These are phyloP conservation scores for Corynascus novoguineensis DNA, from an alignment of 495 filamentous ascomycete species.

Conservation along the genomic window DNA sequence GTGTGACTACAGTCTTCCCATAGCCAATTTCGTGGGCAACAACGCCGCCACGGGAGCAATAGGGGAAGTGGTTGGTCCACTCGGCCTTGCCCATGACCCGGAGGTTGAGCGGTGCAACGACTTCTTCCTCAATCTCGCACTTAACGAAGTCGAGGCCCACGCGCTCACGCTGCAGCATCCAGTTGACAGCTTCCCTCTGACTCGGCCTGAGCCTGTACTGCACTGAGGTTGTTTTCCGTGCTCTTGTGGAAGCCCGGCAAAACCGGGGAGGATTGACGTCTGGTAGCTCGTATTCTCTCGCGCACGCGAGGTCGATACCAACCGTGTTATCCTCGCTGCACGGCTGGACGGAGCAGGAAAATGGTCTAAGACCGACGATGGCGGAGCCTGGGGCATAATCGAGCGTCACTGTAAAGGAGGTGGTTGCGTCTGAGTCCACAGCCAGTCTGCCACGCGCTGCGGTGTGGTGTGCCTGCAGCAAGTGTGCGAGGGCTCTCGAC, in stretches of 20 bases:
- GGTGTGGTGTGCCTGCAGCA: slow-evolving; percentile 12
- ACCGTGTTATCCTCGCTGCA: not conserved
- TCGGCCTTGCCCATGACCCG: slow-evolving; percentile 56
- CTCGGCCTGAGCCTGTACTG: slow-evolving; percentile 3
- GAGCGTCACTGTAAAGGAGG: slow-evolving; percentile 9
- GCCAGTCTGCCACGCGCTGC: not conserved
- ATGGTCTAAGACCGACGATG: not conserved
- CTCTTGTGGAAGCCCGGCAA: not conserved
- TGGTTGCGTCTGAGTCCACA: not conserved
- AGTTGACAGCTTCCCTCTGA: slow-evolving; percentile 38
- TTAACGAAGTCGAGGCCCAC: slow-evolving; percentile 49
- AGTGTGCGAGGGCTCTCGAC: slow-evolving; percentile 9
- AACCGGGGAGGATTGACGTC: not conserved
- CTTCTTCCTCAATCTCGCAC: slow-evolving; percentile 63
- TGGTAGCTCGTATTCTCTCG: not conserved
- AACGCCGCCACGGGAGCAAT: slow-evolving; percentile 57
- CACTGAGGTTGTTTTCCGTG: not conserved
- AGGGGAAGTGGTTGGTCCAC: slow-evolving; percentile 32
- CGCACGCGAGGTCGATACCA: slow-evolving; percentile 7
- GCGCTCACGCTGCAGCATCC: slow-evolving; percentile 62
- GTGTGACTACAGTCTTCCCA: slow-evolving; percentile 72
- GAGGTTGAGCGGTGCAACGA: slow-evolving; percentile 53
- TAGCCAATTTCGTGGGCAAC: slow-evolving; percentile 74
- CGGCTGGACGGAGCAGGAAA: not conserved
- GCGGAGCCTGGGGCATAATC: slow-evolving; percentile 7